Percentiles rank a stretch among this genome's conserved stretches.
These are phyloP conservation scores for Leishmania major DNA, from an alignment of 208 protist genomes.

Conservation along the genomic window DNA sequence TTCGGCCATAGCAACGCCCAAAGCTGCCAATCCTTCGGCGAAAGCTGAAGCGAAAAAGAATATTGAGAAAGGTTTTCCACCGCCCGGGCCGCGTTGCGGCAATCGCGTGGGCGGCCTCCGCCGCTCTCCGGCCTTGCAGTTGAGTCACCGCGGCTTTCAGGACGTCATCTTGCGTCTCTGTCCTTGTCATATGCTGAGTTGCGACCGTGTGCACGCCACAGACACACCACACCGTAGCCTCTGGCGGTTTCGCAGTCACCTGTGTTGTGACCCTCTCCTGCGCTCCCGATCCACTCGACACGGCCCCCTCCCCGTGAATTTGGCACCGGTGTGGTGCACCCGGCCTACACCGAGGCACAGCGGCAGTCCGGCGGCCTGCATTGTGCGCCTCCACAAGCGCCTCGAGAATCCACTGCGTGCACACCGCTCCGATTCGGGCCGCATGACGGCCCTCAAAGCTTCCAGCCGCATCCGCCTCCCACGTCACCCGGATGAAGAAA, in stretches of 20 bases:
- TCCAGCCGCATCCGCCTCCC: neutral
- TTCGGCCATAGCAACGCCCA: neutral
- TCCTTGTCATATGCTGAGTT: neutral
- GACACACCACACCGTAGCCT: neutral
- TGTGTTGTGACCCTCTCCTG: neutral
- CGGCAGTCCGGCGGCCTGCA: neutral
- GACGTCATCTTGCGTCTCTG: neutral
- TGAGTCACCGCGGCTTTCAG: neutral
- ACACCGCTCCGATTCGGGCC: neutral
- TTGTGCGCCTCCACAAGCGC: neutral
- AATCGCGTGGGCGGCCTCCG: neutral
- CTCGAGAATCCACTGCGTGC: neutral
- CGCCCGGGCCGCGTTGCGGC: neutral
- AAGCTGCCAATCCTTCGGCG: neutral
- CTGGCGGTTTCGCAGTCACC: neutral
- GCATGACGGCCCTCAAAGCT: neutral
- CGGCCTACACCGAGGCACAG: neutral
- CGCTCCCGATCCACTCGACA: neutral
- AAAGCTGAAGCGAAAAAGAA: neutral
- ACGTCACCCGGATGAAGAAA: neutral
- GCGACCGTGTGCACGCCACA: no score
- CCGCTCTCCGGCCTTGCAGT: neutral
- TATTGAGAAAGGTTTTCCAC: neutral
- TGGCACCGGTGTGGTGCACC: neutral
- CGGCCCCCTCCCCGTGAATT: neutral